Base-by-base conservation (phyloP, 2,329 filamentous ascomycete genomes). In the Sclerotinia minor region DNA sequence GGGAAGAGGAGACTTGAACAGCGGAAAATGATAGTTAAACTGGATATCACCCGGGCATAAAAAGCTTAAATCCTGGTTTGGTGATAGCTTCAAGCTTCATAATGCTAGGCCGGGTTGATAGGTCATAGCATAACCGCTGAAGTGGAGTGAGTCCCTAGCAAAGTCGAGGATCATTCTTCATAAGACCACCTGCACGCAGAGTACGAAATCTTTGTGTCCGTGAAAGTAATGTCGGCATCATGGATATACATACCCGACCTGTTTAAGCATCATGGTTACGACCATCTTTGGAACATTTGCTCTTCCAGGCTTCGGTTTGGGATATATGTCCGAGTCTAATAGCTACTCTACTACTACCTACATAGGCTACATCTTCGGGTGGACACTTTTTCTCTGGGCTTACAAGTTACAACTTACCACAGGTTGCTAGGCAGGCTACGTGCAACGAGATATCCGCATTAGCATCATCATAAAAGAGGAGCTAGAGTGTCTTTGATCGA, bases 111-210 rank as follows among this genome's bases (percentile, higher is more conserved):
- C 35, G 35, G 29, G 35, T 60, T 38, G 21, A 67, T 67, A 63
- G 65, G 64, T 49, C 45, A 50, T 53, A 52, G 55, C 45, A 63
- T 67, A 67, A 63, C 45, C 65, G 65, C 65, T 45, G 65, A 63
- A 61, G 65, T 67, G 65, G 65, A 67, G 38, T 1, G 65, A 61
- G n/a, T 2, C 15, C 11, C 35, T 19, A 24, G n/a, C 4, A 35
- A 41, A 29, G n/a, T 17, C 15, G 64, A 38, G 21, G 50, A 58
- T 58, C 41, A 11, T 35, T 29, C 17, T 49, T 11, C 13, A 19
- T 21, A 32, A 24, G 53, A 65, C 35, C 44, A 65, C 29, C 29
- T 29, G 29, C 29, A 29, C 19, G 24, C 24, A 44, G 57, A 59
- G 41, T 59, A 15, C 41, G 57, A 32, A 59, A 9, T 21, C 17